These are phyloP conservation scores for Fusarium udum DNA, from an alignment of 2,329 filamentous ascomycete genomes.

Conservation along the genomic window DNA sequence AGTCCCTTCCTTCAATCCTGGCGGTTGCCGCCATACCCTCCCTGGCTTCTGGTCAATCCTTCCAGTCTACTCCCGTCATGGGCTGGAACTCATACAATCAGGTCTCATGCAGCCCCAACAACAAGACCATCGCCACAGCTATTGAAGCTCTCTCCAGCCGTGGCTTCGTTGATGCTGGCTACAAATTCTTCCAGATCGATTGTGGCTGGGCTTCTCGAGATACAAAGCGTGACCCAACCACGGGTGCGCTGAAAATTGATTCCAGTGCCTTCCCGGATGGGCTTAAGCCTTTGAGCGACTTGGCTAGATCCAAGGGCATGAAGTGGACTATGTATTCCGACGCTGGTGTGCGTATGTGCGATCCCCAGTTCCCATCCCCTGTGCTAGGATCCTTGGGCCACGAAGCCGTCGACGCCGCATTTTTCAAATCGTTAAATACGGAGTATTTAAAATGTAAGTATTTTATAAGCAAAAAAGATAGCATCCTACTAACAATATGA, in stretches of 20 bases:
- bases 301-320: not conserved
- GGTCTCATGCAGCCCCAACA: not conserved
- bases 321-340: conserved; percentile 1
- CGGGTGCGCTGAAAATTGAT: not conserved
- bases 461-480: not conserved
- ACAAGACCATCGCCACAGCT: not conserved
- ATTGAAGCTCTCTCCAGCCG: not conserved
- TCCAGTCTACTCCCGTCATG: not conserved
- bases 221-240: not conserved
- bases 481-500: not conserved
- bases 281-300: not conserved
- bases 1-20: not conserved
- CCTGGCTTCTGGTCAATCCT: not conserved
- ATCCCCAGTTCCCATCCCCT: not conserved
- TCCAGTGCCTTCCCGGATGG: not conserved
- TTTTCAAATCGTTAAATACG: not conserved
- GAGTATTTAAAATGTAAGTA: not conserved
- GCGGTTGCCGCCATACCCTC: not conserved
- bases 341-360: not conserved
- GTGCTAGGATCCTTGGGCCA: not conserved
- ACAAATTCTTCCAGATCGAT: not conserved
- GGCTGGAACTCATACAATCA: conserved; percentile 1
- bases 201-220: not conserved
- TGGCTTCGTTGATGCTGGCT: not conserved
- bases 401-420: not conserved